Evolutionary conservation across 2,329 filamentous ascomycete genomes (phyloP).

Genomic region (Coniochaeta sp.): DNA sequence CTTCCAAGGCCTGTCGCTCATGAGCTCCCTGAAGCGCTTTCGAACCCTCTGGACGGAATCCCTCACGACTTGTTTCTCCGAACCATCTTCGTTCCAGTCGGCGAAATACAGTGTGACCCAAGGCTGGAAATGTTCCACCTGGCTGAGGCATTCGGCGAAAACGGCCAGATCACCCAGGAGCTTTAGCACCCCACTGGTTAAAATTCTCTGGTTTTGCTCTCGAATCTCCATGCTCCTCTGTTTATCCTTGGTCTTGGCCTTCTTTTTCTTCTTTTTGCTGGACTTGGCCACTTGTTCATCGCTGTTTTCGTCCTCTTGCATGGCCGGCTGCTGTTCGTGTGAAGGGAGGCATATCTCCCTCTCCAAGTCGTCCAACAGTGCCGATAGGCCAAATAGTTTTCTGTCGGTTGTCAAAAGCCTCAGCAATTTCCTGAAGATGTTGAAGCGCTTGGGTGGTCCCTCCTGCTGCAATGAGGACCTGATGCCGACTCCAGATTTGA

Average conservation of each 20-base stretch:
- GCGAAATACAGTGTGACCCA: background rate
- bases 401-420: background rate
- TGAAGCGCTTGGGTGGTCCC: too few relatives aligned
- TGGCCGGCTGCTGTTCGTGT: too few relatives aligned
- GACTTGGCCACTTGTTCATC: background rate
- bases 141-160: background rate
- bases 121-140: background rate
- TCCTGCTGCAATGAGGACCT: too few relatives aligned
- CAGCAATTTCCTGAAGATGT: background rate
- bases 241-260: background rate
- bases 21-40: background rate
- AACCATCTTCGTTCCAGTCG: too few relatives aligned
- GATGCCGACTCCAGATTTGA: too few relatives aligned
- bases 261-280: background rate
- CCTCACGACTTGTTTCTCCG: background rate
- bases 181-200: background rate
- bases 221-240: too few relatives aligned
- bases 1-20: background rate
- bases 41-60: background rate
- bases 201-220: too few relatives aligned
- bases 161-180: background rate
- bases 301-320: background rate
- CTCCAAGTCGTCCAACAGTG: background rate
- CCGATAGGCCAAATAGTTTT: background rate
- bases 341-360: background rate